Evolutionary conservation across 306 rosid species (phyloP).

Genomic region (Prunus mume): DNA sequence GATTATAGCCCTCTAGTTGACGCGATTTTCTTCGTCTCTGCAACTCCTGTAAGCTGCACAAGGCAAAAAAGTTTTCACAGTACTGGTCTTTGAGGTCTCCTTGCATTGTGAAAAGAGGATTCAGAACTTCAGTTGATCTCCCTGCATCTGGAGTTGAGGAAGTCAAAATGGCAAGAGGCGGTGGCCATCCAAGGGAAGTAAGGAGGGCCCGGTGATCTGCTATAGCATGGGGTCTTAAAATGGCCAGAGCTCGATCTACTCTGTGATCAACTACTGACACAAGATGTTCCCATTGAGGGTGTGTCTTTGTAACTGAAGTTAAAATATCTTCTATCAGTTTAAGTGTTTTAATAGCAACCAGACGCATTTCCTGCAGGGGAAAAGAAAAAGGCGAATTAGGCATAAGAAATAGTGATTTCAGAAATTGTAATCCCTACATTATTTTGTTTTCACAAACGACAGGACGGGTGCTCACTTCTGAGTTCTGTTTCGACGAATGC

Average conservation of each 20-base stretch:
- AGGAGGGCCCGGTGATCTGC: constrained; percentile 85
- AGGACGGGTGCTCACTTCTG: constrained; percentile 58
- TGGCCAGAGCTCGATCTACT: constrained; percentile 89
- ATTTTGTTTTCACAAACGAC: constrained; percentile 17
- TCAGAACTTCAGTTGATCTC: constrained; percentile 42
- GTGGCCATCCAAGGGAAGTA: constrained; percentile 91
- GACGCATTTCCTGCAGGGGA: constrained; percentile 57
- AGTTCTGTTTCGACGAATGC: constrained; percentile 43
- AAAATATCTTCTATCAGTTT: constrained; percentile 61
- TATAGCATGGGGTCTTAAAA: constrained; percentile 86
- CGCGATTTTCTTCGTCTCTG: constrained; percentile 81
- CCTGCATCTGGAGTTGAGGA: constrained; percentile 40
- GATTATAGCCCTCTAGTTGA: constrained; percentile 65
- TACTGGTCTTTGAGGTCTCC: constrained; percentile 73
- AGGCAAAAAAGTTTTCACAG: constrained; percentile 69
- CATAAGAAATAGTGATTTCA: background rate
- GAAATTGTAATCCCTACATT: background rate
- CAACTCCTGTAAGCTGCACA: constrained; percentile 82
- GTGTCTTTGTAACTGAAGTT: constrained; percentile 54
- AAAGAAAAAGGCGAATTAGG: constrained; percentile 19
- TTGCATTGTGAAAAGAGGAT: constrained; percentile 80
- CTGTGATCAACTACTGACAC: constrained; percentile 88
- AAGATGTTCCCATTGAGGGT: constrained; percentile 79
- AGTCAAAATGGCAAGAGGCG: constrained; percentile 59
- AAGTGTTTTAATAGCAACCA: constrained; percentile 63